Percentiles rank a stretch among this genome's conserved stretches.
phyloP scores from a whole-genome alignment of 2,329 filamentous ascomycete genomes.

The Penicillium digitatum region DNA sequence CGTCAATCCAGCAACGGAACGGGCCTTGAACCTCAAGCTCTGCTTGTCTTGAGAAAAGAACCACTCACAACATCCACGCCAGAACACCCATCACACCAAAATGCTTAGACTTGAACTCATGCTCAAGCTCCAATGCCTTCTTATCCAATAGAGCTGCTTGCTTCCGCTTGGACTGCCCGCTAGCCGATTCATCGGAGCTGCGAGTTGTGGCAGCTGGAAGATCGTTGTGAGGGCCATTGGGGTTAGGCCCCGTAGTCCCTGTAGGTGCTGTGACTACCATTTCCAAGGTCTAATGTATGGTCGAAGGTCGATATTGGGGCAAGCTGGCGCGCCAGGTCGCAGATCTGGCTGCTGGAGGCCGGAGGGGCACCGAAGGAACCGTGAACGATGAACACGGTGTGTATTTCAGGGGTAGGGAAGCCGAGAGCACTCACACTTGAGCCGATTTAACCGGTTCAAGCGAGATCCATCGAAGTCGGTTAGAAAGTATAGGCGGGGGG shows the following conservation, averaged over 20 bases:
- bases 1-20: neutral
- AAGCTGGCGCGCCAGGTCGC: constrained; percentile 3
- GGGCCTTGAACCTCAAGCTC: neutral
- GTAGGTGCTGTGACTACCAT: constrained; percentile 6
- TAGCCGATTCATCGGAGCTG: neutral
- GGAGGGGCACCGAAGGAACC: neutral
- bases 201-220: neutral
- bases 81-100: constrained; percentile 38
- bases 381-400: neutral
- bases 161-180: constrained; percentile 19
- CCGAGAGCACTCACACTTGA: constrained; percentile 16
- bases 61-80: constrained; percentile 41
- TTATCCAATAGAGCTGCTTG: constrained; percentile 26
- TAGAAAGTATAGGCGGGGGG: constrained; percentile 4
- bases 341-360: neutral
- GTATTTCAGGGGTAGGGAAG: constrained; percentile 15
- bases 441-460: constrained; percentile 13
- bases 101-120: constrained; percentile 40
- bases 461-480: constrained; percentile 4
- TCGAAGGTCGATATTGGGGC: neutral
- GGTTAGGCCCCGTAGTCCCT: constrained; percentile 1
- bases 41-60: neutral
- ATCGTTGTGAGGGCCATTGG: neutral
- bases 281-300: neutral
- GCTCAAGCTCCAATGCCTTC: constrained; percentile 31